Base-by-base conservation (phyloP, 495 filamentous ascomycete genomes). In the Penicillium maclennaniae region DNA sequence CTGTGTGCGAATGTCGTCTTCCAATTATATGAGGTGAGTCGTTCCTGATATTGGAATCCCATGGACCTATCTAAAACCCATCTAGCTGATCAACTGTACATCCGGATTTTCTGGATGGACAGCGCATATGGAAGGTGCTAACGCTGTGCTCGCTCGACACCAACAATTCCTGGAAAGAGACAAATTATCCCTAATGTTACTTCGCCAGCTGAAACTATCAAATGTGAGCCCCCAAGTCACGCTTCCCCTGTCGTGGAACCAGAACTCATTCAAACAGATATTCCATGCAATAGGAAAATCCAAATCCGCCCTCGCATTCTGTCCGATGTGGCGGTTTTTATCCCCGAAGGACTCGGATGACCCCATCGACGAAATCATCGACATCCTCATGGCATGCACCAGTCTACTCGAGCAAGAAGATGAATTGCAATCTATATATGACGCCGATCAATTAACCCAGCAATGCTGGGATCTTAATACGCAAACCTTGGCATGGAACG, bases 221-320 rank as follows among this genome's bases (percentile, higher is more conserved):
- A 59, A 55, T 53, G 52, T 60, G 3, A 38, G 51, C 27, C 2
- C 27, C 2, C 7, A 34, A 9, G 14, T 15, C 7, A 14, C 19
- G 4, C 15, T 16, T 7, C 1, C 14, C 20, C 1, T 23, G 3
- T 8, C 10, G 26, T 27, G 19, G 19, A 44, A 15, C 8, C 20
- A 25, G 7, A n/a, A 14, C 20, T 44, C 1, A 44, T 25, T 15
- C 20, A 20, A 21, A 12, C 21, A 55, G 52, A 49, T 60, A 0
- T 55, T 49, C 14, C 52, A 60, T 17, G 57, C 57, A n/a, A 53
- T 60, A 41, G 44, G 52, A 25, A 60, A 59, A 52, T 60, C 57
- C 1, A 34, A 45, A 47, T 60, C 57, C 0, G 52, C 52, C 8
- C 48, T 55, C 38, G 25, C 39, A 4, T 60, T 46, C 25, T 60